Conservation (phyloP, 805 yeast genomes). For the Saccharomycopsis babjevae region DNA sequence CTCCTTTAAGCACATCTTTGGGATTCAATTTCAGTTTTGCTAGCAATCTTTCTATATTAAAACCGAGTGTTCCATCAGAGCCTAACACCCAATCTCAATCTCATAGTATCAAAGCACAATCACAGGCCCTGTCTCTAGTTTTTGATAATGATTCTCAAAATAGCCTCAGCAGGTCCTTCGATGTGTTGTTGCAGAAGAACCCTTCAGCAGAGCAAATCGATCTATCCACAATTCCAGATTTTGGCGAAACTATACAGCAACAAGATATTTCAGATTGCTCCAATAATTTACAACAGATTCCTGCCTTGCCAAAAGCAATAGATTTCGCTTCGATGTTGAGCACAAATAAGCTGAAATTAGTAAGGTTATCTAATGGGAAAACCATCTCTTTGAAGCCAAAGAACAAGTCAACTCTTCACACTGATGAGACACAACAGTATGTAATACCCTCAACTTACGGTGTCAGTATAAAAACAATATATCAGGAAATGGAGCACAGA, state of each 20-base stretch:
- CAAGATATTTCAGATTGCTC: too few species aligned
- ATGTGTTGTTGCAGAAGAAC: background rate
- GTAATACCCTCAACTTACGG: conserved; percentile 25
- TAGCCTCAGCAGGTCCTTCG: background rate
- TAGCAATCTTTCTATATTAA: background rate
- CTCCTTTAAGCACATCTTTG: background rate
- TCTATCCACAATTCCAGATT: background rate
- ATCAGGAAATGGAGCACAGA: conserved; percentile 25
- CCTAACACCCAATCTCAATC: background rate
- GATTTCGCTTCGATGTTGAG: conserved; percentile 1
- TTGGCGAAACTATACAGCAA: background rate
- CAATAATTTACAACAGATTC: background rate
- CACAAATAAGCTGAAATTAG: conserved; percentile 3
- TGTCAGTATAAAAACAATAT: conserved; percentile 28
- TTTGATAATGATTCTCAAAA: background rate
- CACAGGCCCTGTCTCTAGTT: background rate
- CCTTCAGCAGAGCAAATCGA: background rate
- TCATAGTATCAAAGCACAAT: background rate
- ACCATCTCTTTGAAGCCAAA: conserved; percentile 9
- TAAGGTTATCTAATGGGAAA: conserved; percentile 3
- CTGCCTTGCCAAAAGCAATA: background rate
- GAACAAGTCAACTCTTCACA: background rate
- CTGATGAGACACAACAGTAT: background rate
- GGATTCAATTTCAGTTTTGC: background rate
- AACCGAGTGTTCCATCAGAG: background rate